Evolutionary conservation across 768 basidiomycete genomes (phyloP), one percentile per base, ranked within the genome.

Genomic region (Boletus edulis): DNA sequence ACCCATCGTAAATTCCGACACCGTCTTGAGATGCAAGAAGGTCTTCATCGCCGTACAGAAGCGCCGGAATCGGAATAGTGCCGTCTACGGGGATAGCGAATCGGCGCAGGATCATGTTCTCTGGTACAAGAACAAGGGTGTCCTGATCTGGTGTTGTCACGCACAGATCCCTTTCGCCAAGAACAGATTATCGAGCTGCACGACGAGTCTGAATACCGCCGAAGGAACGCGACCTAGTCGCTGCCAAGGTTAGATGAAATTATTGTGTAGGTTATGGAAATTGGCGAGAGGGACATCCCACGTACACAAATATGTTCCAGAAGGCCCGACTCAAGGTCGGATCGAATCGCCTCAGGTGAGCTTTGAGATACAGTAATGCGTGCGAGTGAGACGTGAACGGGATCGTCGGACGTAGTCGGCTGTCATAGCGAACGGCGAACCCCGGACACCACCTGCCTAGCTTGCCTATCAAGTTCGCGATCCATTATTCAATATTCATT

Each of bases 1-100:
- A 95, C 94, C 92, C 93, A 61, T 94, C 87, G 65, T 98, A 98
- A 52, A 98, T 85, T 1, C 95, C 95, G 6, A 98, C 86, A 48
- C 75, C 75, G 43, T 92, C 88, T 66, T 93, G 91, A 43, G 79
- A 82, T 8, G 82, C 77, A 3, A 90, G 73, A 31, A 90, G 74
- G 43, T 84, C 83, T 72, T 98, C 96, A 52, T 94, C 91, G 14
- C 81, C 77, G 65, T 91, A 94, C 0, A 94, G 76, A 15, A 91
- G 75, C 2, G 90, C 91, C 22, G 77, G 77, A 15, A 92, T 75
- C 5, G 92, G 91, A 40, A 92, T 90, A 1, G 86, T 84, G 20
- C 89, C 90, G 58, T 93, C 90, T 5, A 89, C 75, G 22, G 72
- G 60, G 62, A 70, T 73, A 38, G 83, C 80, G 67, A 78, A 85